These are phyloP conservation scores for Paracamarosporium sp. DNA, from an alignment of 2,329 filamentous ascomycete genomes.

Conservation along the genomic window DNA sequence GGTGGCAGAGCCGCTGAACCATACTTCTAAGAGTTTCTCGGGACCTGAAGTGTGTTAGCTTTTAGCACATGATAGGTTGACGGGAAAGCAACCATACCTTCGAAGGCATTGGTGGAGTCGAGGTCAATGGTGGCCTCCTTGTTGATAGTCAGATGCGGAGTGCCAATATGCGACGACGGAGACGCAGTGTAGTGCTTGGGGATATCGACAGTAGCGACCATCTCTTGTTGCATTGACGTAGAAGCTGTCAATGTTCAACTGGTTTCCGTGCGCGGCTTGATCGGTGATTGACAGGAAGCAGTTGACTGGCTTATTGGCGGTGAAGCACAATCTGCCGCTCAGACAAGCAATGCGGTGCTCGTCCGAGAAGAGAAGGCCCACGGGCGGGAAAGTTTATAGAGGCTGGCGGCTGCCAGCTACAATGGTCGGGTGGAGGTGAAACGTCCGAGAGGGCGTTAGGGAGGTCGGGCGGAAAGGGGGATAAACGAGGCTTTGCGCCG, in stretches of 20 bases:
- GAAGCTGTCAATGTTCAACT: conserved; percentile 24
- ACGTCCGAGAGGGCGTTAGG: conserved; percentile 84
- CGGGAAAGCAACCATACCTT: conserved; percentile 64
- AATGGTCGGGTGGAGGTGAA: conserved; percentile 57
- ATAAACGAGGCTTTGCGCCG: conserved; percentile 82
- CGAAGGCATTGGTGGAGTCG: conserved; percentile 95
- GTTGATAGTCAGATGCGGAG: conserved; percentile 94
- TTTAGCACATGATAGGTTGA: not conserved
- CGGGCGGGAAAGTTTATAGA: conserved; percentile 62
- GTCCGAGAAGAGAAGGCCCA: conserved; percentile 98
- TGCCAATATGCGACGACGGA: conserved; percentile 76
- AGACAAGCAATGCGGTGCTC: conserved; percentile 95
- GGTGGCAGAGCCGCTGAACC: conserved; percentile 85
- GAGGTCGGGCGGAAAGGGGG: conserved; percentile 83
- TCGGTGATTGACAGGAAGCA: conserved; percentile 17
- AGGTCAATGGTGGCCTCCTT: conserved; percentile 90
- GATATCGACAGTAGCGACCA: conserved; percentile 79
- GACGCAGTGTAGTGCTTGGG: conserved; percentile 84
- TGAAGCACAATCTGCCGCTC: conserved; percentile 97
- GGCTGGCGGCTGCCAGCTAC: conserved; percentile 90
- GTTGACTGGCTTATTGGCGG: conserved; percentile 44
- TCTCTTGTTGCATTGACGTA: conserved; percentile 61
- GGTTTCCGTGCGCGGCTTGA: conserved; percentile 7
- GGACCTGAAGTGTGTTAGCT: conserved; percentile 65
- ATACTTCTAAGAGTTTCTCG: conserved; percentile 97